Evolutionary conservation across 1,139 yeast species (phyloP).

Genomic region (Pichia terricola): DNA sequence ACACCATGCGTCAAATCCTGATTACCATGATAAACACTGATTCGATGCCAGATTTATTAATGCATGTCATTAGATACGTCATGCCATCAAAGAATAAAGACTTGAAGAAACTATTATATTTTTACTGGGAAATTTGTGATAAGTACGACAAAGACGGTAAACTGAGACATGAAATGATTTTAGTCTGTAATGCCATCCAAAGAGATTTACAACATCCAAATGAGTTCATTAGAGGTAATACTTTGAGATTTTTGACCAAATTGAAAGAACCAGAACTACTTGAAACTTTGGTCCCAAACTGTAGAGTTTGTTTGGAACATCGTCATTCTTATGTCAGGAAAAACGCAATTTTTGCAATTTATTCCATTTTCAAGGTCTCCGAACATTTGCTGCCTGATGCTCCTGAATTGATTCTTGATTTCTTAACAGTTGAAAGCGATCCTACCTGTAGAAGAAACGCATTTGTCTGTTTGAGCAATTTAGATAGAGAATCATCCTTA

Average conservation of each 20-base stretch:
- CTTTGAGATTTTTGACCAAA: constrained; percentile 83
- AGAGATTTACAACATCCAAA: constrained; percentile 97
- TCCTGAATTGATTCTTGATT: constrained; percentile 66
- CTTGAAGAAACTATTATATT: constrained; percentile 83
- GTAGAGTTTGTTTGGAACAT: constrained; percentile 84
- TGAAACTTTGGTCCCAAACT: constrained; percentile 92
- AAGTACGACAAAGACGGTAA: constrained; percentile 82
- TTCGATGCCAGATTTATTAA: constrained; percentile 85
- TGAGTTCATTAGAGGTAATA: constrained; percentile 92
- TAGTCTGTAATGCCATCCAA: constrained; percentile 95
- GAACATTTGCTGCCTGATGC: constrained; percentile 93
- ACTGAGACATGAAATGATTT: constrained; percentile 95
- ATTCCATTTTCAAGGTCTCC: constrained; percentile 72
- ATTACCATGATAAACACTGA: constrained; percentile 89
- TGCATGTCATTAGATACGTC: constrained; percentile 94
- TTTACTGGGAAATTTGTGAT: constrained; percentile 98
- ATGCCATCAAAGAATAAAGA: constrained; percentile 93
- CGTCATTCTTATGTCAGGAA: constrained; percentile 97
- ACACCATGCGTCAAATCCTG: constrained; percentile 81
- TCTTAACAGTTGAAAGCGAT: constrained; percentile 76
- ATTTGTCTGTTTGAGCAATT: constrained; percentile 73
- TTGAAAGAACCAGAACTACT: constrained; percentile 87
- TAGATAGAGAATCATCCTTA: constrained; percentile 80
- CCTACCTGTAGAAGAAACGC: constrained; percentile 95
- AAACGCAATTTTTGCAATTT: constrained; percentile 89